Conservation (phyloP, 129 eudicot species). For the Arctium lappa region DNA sequence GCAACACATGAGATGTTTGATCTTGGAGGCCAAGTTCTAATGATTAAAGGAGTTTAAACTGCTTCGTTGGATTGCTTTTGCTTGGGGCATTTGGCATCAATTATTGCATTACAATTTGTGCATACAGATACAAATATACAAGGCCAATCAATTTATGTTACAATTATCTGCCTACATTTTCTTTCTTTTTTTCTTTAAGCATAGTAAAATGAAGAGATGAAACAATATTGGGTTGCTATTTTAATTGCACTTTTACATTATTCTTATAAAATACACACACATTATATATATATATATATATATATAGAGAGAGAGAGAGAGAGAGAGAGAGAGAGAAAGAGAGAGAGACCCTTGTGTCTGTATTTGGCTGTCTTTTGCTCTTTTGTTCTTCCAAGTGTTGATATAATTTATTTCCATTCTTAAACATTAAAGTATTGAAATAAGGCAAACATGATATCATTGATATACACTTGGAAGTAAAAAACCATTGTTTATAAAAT, state of each 20-base stretch:
- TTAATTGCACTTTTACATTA: not conserved
- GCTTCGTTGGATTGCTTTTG: constrained; percentile 27
- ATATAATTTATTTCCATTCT: not conserved
- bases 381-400: constrained; percentile 8
- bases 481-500: not conserved
- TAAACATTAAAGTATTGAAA: not conserved
- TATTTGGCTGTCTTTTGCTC: constrained; percentile 6
- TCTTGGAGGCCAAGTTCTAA: constrained; percentile 28
- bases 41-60: constrained; percentile 10
- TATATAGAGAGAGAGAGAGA: no score
- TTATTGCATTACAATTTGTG: constrained; percentile 24
- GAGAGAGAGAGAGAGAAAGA: not conserved
- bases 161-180: not conserved
- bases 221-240: constrained; percentile 15
- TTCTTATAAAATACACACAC: not conserved
- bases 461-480: no score
- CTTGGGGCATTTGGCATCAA: constrained; percentile 26
- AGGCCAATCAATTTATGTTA: not conserved
- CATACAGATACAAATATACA: constrained; percentile 18
- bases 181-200: not conserved
- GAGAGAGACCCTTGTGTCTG: constrained; percentile 1
- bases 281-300: not conserved
- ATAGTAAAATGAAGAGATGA: not conserved
- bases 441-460: not conserved
- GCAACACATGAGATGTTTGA: not conserved